Evolutionary conservation across 2,329 filamentous ascomycete genomes (phyloP).

Genomic region (Hymenoscyphus infarciens): DNA sequence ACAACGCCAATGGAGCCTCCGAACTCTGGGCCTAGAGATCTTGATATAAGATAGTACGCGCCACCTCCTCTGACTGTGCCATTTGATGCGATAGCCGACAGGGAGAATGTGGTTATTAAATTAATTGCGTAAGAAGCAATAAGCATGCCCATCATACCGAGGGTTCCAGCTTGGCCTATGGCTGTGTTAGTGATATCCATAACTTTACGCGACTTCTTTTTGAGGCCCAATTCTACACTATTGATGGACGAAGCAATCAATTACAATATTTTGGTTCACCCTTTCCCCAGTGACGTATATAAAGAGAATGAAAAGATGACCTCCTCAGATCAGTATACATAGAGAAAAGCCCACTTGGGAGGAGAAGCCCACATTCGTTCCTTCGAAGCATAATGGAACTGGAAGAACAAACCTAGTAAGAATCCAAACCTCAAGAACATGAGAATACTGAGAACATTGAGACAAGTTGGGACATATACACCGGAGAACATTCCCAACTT

Average conservation of each 20-base stretch:
- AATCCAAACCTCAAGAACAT: slow-evolving; percentile 90
- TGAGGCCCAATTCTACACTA: not conserved
- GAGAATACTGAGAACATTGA: slow-evolving; percentile 85
- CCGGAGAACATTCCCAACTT: slow-evolving; percentile 77
- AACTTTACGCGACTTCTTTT: not conserved
- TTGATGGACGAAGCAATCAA: not conserved
- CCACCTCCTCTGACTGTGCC: slow-evolving; percentile 84
- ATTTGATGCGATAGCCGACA: slow-evolving; percentile 87
- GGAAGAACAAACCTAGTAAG: slow-evolving; percentile 56
- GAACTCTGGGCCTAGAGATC: slow-evolving; percentile 82
- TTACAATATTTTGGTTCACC: not conserved
- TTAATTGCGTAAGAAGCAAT: slow-evolving; percentile 75
- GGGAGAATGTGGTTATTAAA: slow-evolving; percentile 78
- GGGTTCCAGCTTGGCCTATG: slow-evolving; percentile 60
- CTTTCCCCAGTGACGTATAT: not conserved
- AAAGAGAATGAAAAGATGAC: not conserved
- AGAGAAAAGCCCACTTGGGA: not conserved
- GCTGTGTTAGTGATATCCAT: slow-evolving; percentile 7
- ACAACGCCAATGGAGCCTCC: slow-evolving; percentile 84
- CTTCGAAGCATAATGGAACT: not conserved
- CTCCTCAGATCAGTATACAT: not conserved
- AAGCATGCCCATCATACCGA: slow-evolving; percentile 76
- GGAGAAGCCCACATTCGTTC: not conserved
- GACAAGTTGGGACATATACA: slow-evolving; percentile 82
- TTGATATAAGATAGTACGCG: slow-evolving; percentile 84